phyloP scores from a whole-genome alignment of 257 asterid genomes.

The Anisodus acutangulus region DNA sequence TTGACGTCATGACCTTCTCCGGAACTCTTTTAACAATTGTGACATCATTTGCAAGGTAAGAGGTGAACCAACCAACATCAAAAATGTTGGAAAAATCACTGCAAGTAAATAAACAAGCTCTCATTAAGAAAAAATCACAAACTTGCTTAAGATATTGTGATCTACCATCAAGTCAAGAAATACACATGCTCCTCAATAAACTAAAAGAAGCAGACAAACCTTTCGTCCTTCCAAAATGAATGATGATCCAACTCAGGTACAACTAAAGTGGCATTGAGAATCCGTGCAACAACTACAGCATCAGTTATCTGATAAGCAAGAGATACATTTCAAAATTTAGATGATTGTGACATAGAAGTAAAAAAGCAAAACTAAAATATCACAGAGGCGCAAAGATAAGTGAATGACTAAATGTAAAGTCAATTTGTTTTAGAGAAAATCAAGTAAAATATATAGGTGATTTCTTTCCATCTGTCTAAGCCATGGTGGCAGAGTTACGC shows the following conservation, averaged over 20 bases:
- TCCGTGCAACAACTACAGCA: slow-evolving; percentile 97
- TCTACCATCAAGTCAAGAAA: not conserved
- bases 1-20: slow-evolving; percentile 93
- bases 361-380: slow-evolving; percentile 27
- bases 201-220: slow-evolving; percentile 56
- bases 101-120: slow-evolving; percentile 47
- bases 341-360: slow-evolving; percentile 32
- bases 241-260: slow-evolving; percentile 96
- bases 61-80: slow-evolving; percentile 94
- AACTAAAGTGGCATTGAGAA: slow-evolving; percentile 93
- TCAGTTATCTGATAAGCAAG: slow-evolving; percentile 78
- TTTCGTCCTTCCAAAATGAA: slow-evolving; percentile 96
- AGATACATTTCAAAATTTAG: slow-evolving; percentile 35
- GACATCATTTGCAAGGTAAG: slow-evolving; percentile 88
- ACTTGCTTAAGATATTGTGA: slow-evolving; percentile 1
- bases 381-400: not conserved
- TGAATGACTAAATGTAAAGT: not conserved
- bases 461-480: not conserved
- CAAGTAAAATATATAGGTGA: slow-evolving; percentile 36
- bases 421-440: not conserved
- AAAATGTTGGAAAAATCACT: slow-evolving; percentile 90
- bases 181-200: slow-evolving; percentile 7
- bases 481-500: not conserved
- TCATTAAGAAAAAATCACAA: slow-evolving; percentile 8
- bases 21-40: slow-evolving; percentile 90